These are phyloP conservation scores for Penicillium dipodomyicola DNA, from an alignment of 495 filamentous ascomycete species.

Conservation along the genomic window DNA sequence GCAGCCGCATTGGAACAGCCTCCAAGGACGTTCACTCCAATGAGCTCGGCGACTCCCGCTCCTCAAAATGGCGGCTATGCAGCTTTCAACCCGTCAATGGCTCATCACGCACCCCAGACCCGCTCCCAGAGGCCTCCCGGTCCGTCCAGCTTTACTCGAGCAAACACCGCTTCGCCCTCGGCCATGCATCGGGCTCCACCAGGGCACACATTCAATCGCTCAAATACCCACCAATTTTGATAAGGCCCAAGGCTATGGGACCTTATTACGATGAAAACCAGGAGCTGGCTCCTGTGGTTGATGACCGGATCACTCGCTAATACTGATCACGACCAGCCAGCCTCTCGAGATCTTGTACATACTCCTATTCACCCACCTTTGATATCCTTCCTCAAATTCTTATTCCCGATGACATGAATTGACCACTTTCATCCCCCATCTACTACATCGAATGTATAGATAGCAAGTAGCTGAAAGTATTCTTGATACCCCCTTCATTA, in stretches of 20 bases:
- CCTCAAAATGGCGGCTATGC: slow-evolving; percentile 18
- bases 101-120: slow-evolving; percentile 16
- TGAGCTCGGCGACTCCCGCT: slow-evolving; percentile 7
- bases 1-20: slow-evolving; percentile 7
- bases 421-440: background rate
- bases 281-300: slow-evolving; percentile 25
- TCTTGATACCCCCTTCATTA: background rate
- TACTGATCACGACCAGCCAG: slow-evolving; percentile 25
- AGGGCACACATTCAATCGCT: slow-evolving; percentile 24
- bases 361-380: slow-evolving; percentile 11
- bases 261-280: slow-evolving; percentile 15
- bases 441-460: background rate
- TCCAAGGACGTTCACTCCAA: slow-evolving; percentile 17
- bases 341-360: slow-evolving; percentile 25
- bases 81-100: slow-evolving; percentile 21
- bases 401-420: slow-evolving; percentile 3
- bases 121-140: slow-evolving; percentile 7
- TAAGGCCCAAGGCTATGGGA: background rate
- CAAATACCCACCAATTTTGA: slow-evolving; percentile 30
- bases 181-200: slow-evolving; percentile 28
- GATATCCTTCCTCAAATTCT: slow-evolving; percentile 4
- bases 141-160: slow-evolving; percentile 22
- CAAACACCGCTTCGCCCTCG: slow-evolving; percentile 25
- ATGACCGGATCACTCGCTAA: slow-evolving; percentile 23
- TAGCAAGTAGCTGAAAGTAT: background rate